Base-by-base conservation (phyloP, 129 eudicot species). In the Daucus carota region DNA sequence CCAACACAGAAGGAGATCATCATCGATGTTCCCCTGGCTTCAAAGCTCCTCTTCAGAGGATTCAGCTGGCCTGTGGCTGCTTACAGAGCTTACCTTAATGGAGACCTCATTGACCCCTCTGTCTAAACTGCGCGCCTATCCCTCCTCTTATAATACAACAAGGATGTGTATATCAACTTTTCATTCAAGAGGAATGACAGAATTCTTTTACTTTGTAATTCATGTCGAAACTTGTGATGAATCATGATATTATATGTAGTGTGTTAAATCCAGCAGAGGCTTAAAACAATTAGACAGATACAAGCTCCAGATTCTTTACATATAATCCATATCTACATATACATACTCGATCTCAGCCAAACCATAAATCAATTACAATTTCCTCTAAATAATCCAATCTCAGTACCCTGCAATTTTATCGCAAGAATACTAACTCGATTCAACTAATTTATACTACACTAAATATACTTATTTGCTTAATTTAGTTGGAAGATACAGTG, bases 51-150 rank as follows among this genome's bases (percentile, higher is more conserved):
- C 71, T 94, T 90, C 84, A 90, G 97, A 77, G 98, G 98, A 24
- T 94, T 94, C 77, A 94, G 74, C 80, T 94, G 98, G 98, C 98
- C 98, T 8, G 93, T 94, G 83, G 97, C 97, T 70, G 98, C 98
- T 67, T 93, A 93, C 87, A 92, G 98, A 78, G 98, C 86, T 90
- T 83, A 9, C 57, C 48, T 90, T 78, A 93, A 88, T 22, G 98
- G 98, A 18, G 97, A 94, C 5, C 97, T 94, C 76, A 77, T 88
- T 72, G 98, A 94, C 83, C 90, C 91, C 24, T 80, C 81, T 57
- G 88, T 94, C 78, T 93, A 76, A 90, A 62, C 20, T 41, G 18
- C 1, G 33, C 24, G 50, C 24, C 14, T 41, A 14, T 62, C 3
- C 24, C 33, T 41, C 74, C 74, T 70, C 50, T 9, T 33, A 41